phyloP scores from a whole-genome alignment of 176 grass and related monocot genomes.

The Dactylis glomerata region DNA sequence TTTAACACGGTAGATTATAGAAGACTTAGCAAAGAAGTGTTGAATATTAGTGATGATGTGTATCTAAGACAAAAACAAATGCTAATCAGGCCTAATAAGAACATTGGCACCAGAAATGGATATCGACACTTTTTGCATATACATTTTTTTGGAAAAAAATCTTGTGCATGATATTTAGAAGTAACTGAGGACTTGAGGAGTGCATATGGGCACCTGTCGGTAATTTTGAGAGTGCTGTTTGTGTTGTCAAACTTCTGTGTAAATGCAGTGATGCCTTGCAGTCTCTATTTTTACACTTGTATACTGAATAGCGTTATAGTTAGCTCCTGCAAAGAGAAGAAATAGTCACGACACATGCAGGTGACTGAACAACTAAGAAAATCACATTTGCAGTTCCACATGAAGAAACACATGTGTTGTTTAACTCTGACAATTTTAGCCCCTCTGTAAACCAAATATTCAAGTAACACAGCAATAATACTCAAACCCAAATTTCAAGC shows the following conservation, averaged over 20 bases:
- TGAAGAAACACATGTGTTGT: background rate
- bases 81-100: background rate
- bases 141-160: background rate
- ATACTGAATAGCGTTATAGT: background rate
- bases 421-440: background rate
- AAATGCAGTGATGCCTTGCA: background rate
- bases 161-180: background rate
- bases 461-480: background rate
- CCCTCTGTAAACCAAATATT: background rate
- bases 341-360: background rate
- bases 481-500: background rate
- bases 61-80: constrained; percentile 1
- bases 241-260: background rate
- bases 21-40: background rate
- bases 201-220: background rate
- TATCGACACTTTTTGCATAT: background rate
- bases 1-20: background rate
- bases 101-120: background rate
- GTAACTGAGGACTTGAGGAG: background rate
- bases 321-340: background rate
- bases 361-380: background rate
- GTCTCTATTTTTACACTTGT: background rate
- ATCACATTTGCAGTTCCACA: constrained; percentile 13
- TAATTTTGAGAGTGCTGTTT: background rate
- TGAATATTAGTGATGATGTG: background rate